A percentile compares a stretch with the other conserved stretches of the same genome.
Evolutionary conservation across 106 monocot species (phyloP).

Genomic region (Cymbidium sinense): DNA sequence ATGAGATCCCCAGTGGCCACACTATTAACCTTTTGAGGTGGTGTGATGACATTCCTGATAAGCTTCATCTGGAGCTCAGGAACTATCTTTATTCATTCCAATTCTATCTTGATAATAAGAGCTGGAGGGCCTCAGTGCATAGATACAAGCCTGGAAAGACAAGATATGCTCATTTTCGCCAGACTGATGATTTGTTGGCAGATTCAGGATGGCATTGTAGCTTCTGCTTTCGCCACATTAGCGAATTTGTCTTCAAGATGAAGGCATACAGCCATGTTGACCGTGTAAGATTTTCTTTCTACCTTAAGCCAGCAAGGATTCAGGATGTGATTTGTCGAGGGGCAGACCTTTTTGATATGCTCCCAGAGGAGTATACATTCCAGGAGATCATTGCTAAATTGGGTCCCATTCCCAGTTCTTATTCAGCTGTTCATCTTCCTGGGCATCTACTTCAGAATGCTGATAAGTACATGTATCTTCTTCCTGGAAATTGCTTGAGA

Average conservation of each 20-base stretch:
- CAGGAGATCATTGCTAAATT: constrained; percentile 74
- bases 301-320: constrained; percentile 58
- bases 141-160: constrained; percentile 58
- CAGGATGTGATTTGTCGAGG: constrained; percentile 81
- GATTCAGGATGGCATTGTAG: constrained; percentile 97
- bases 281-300: constrained; percentile 59
- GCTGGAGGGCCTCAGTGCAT: constrained; percentile 90
- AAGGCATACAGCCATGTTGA: constrained; percentile 89
- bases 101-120: constrained; percentile 69
- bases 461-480: constrained; percentile 47
- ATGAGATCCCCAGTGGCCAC: constrained; percentile 91
- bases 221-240: constrained; percentile 77
- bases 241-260: constrained; percentile 83
- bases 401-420: constrained; percentile 64
- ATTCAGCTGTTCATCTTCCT: constrained; percentile 68
- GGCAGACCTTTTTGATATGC: constrained; percentile 83
- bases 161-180: constrained; percentile 73
- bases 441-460: constrained; percentile 50
- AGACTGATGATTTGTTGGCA: constrained; percentile 62
- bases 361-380: constrained; percentile 89
- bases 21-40: constrained; percentile 77
- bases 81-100: constrained; percentile 89
- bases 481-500: constrained; percentile 75
- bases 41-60: constrained; percentile 79
- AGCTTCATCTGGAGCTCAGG: constrained; percentile 63